Evolutionary conservation across 2,329 filamentous ascomycete genomes (phyloP).

Genomic region (Grosmannia serpens): DNA sequence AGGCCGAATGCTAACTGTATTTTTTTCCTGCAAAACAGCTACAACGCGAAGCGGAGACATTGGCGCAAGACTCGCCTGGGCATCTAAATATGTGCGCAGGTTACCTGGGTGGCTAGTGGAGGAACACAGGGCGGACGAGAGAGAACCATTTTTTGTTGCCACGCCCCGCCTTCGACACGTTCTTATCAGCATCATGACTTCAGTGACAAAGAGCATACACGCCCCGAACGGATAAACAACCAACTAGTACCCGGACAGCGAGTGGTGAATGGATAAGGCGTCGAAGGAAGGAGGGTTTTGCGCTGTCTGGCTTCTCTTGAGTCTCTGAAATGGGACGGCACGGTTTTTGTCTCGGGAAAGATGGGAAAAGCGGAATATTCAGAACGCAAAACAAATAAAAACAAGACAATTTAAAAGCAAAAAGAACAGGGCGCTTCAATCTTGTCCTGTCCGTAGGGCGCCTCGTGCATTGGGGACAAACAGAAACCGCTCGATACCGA

Average conservation of each 20-base stretch:
- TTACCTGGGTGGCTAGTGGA: slow-evolving; percentile 2
- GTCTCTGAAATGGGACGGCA: background rate
- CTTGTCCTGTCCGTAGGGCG: background rate
- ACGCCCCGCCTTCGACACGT: background rate
- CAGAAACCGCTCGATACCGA: too few relatives aligned
- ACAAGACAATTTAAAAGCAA: background rate
- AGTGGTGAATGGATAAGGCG: background rate
- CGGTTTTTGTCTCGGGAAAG: slow-evolving; percentile 2
- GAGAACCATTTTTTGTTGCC: background rate
- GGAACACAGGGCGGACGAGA: background rate
- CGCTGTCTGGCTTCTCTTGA: background rate
- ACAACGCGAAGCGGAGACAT: slow-evolving; percentile 99
- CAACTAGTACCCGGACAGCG: background rate
- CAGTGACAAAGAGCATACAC: background rate
- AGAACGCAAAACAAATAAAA: slow-evolving; percentile 1
- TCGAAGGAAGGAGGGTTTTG: background rate
- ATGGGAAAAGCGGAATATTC: background rate
- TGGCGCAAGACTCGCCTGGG: slow-evolving; percentile 99
- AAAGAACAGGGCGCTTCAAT: background rate
- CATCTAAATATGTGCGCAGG: slow-evolving; percentile 56
- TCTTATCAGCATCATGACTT: background rate
- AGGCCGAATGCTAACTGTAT: background rate
- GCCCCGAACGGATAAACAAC: background rate
- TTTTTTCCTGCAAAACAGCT: slow-evolving; percentile 51
- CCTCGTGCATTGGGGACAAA: background rate